phyloP scores from a whole-genome alignment of 2,329 filamentous ascomycete genomes.

The Bimuria novae-zelandiae region DNA sequence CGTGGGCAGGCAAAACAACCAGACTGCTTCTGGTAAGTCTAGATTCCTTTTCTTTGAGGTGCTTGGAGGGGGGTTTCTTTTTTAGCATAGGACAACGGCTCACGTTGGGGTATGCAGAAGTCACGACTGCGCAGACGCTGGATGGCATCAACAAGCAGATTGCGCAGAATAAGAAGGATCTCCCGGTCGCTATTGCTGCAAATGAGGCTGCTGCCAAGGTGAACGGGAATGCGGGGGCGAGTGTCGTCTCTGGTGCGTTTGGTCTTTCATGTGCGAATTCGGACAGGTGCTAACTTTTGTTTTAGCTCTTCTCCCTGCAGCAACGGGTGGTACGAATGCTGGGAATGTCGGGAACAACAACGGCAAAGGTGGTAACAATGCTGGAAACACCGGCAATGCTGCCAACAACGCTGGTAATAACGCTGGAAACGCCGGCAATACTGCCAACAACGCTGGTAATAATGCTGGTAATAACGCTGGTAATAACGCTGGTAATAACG shows the following conservation, averaged over 20 bases:
- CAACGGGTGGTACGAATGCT: background rate
- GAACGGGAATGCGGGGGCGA: slow-evolving; percentile 41
- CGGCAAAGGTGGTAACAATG: slow-evolving; percentile 1
- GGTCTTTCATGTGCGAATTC: slow-evolving; percentile 27
- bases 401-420: slow-evolving; percentile 12
- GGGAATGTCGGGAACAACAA: slow-evolving; percentile 16
- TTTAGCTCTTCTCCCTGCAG: slow-evolving; percentile 8
- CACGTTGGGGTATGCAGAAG: slow-evolving; percentile 39
- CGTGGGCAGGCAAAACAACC: slow-evolving; percentile 28
- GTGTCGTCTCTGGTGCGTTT: slow-evolving; percentile 48
- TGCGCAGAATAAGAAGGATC: slow-evolving; percentile 56
- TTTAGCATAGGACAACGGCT: slow-evolving; percentile 15
- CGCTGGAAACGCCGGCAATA: slow-evolving; percentile 8
- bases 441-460: background rate
- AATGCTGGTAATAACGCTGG: no score
- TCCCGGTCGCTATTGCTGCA: slow-evolving; percentile 53
- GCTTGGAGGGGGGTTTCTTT: no score
- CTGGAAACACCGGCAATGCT: slow-evolving; percentile 20
- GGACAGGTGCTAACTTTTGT: slow-evolving; percentile 9
- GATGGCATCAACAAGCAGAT: slow-evolving; percentile 56
- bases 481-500: no score
- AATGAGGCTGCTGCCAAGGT: slow-evolving; percentile 52
- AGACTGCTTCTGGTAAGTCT: slow-evolving; percentile 33
- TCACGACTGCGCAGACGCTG: slow-evolving; percentile 54
- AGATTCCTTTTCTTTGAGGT: background rate